Conservation (phyloP, 2,329 filamentous ascomycete genomes). For the Didymosphaeria variabile region DNA sequence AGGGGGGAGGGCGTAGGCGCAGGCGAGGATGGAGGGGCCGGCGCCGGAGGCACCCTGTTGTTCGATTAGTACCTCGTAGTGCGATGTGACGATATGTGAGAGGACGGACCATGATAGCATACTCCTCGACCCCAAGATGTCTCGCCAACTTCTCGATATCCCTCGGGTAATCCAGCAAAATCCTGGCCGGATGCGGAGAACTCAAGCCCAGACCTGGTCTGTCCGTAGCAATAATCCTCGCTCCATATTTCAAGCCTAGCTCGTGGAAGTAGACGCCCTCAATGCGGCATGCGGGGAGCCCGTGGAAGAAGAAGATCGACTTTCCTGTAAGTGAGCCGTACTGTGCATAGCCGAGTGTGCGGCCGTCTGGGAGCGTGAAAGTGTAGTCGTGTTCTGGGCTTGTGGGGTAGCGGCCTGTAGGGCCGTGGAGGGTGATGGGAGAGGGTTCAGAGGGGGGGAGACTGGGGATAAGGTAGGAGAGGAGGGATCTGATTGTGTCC, state of each 20-base stretch:
- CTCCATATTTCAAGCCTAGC: conserved; percentile 28
- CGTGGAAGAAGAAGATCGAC: conserved; percentile 42
- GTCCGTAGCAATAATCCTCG: conserved; percentile 38
- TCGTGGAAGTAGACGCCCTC: conserved; percentile 38
- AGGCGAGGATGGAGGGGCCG: conserved; percentile 44
- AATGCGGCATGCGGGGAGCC: conserved; percentile 40
- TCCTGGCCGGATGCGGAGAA: conserved; percentile 29
- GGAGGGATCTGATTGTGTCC: conserved; percentile 1
- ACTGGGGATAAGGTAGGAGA: conserved; percentile 2
- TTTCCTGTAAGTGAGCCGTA: conserved; percentile 40
- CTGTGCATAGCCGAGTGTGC: conserved; percentile 48
- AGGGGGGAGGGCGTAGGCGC: conserved; percentile 31
- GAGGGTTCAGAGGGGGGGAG: background rate
- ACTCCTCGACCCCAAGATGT: conserved; percentile 31
- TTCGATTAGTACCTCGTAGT: conserved; percentile 6
- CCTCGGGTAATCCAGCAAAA: conserved; percentile 31
- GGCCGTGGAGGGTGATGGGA: background rate
- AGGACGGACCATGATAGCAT: conserved; percentile 35
- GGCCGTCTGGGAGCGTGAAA: conserved; percentile 45
- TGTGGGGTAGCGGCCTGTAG: conserved; percentile 23
- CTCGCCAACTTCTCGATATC: conserved; percentile 36
- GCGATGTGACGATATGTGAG: background rate
- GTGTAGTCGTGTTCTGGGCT: conserved; percentile 40
- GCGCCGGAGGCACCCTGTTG: conserved; percentile 44
- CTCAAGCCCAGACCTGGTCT: conserved; percentile 42